phyloP scores from a whole-genome alignment of 129 eudicot genomes.

The Saposhnikovia divaricata region DNA sequence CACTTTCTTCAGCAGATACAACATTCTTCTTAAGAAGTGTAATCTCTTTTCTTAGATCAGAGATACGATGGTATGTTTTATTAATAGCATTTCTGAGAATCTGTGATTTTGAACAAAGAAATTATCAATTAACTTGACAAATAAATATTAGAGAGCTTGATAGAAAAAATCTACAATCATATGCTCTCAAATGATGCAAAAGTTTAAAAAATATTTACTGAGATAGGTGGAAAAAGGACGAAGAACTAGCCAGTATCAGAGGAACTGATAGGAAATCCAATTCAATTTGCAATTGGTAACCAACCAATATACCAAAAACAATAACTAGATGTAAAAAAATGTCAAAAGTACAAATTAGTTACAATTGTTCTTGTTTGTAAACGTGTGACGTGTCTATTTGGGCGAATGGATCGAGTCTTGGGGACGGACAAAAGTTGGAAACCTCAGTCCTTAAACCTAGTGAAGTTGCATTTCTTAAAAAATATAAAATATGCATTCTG shows the following conservation, averaged over 20 bases:
- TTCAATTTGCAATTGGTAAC: not conserved
- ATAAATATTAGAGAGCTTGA: not conserved
- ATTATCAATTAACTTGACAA: not conserved
- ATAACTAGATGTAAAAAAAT: no score
- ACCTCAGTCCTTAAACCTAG: not conserved
- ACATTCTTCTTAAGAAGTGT: constrained; percentile 43
- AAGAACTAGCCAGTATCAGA: not conserved
- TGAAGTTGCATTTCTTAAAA: no score
- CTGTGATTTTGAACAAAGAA: constrained; percentile 28
- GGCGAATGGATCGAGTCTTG: not conserved
- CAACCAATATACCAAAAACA: not conserved
- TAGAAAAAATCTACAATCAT: not conserved
- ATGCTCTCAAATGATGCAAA: not conserved
- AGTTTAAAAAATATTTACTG: not conserved
- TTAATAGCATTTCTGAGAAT: constrained; percentile 71
- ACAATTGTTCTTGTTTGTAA: no score
- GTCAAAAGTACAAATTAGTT: no score
- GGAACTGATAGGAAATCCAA: not conserved
- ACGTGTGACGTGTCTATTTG: no score
- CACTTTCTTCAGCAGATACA: constrained; percentile 44
- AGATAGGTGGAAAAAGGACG: not conserved
- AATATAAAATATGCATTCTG: not conserved
- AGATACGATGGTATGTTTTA: constrained; percentile 87
- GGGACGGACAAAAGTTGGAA: not conserved
- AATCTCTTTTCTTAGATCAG: constrained; percentile 82